A percentile compares a stretch with the other conserved stretches of the same genome.
Conservation (phyloP, 306 rosid species). For the Castanea mollissima region DNA sequence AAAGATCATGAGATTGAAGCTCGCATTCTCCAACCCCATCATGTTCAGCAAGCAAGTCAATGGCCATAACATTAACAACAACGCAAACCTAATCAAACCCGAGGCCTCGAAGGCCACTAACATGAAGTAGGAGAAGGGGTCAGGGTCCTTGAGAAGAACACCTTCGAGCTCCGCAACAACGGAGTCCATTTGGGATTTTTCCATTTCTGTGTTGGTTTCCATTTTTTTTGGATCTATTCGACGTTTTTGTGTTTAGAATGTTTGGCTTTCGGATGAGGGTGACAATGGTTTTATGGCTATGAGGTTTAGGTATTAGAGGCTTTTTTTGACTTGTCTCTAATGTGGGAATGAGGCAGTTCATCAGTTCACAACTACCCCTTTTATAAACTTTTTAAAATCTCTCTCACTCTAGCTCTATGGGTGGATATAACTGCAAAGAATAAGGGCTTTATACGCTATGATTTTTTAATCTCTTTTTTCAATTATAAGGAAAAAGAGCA, state of each 20-base stretch:
- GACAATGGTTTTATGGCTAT: slow-evolving; percentile 23
- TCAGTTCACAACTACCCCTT: slow-evolving; percentile 59
- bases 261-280: slow-evolving; percentile 1
- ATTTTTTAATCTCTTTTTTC: slow-evolving; percentile 2
- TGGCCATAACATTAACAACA: slow-evolving; percentile 67
- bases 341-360: slow-evolving; percentile 47
- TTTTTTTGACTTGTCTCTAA: slow-evolving; percentile 16
- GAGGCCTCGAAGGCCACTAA: slow-evolving; percentile 82
- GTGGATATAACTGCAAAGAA: slow-evolving; percentile 60
- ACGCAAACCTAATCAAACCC: slow-evolving; percentile 65
- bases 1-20: slow-evolving; percentile 58
- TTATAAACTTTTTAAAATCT: background rate
- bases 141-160: slow-evolving; percentile 56
- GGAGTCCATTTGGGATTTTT: slow-evolving; percentile 37
- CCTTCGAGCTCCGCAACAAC: slow-evolving; percentile 86
- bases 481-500: too few species aligned
- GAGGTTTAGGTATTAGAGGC: slow-evolving; percentile 6
- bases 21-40: slow-evolving; percentile 34
- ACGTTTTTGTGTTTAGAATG: background rate
- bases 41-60: slow-evolving; percentile 34
- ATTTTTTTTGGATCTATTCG: background rate
- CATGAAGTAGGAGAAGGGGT: slow-evolving; percentile 79
- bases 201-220: background rate
- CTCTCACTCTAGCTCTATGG: slow-evolving; percentile 1
- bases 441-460: slow-evolving; percentile 44